phyloP scores from a whole-genome alignment of 352 stramenopile genomes.

The Globisporangium radiosum region DNA sequence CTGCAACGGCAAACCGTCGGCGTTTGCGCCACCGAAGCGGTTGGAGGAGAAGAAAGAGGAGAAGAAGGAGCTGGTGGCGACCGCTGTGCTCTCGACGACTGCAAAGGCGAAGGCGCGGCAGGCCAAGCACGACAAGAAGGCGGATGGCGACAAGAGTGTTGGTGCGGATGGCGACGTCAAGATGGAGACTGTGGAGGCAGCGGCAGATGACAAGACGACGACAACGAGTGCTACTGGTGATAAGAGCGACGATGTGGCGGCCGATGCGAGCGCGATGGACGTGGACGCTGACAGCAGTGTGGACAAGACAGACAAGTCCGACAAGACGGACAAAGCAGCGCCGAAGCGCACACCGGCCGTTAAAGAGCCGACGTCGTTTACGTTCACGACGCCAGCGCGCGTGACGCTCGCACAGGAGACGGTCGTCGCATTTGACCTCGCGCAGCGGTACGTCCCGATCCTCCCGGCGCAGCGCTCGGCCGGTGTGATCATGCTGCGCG shows the following conservation, averaged over 20 bases:
- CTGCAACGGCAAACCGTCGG: slow-evolving; percentile 93
- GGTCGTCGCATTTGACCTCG: slow-evolving; percentile 86
- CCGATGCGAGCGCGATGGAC: slow-evolving; percentile 50
- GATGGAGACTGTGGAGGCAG: slow-evolving; percentile 24
- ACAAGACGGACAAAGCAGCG: slow-evolving; percentile 27
- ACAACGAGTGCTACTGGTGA: too few species aligned
- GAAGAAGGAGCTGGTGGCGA: slow-evolving; percentile 97
- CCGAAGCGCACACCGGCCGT: slow-evolving; percentile 38
- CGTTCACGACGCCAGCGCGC: slow-evolving; percentile 90
- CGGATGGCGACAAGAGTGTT: slow-evolving; percentile 37
- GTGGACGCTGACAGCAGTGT: slow-evolving; percentile 48
- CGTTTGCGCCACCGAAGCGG: slow-evolving; percentile 97
- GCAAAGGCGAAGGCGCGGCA: slow-evolving; percentile 93
- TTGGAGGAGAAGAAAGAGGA: slow-evolving; percentile 99
- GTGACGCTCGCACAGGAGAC: slow-evolving; percentile 91
- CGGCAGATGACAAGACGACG: slow-evolving; percentile 33
- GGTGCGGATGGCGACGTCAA: slow-evolving; percentile 31
- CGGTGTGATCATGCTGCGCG: slow-evolving; percentile 95
- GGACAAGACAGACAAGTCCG: slow-evolving; percentile 24
- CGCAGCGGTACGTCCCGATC: slow-evolving; percentile 90
- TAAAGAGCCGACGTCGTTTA: slow-evolving; percentile 92
- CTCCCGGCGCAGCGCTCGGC: slow-evolving; percentile 63
- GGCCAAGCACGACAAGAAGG: slow-evolving; percentile 89
- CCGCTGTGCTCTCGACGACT: slow-evolving; percentile 96
- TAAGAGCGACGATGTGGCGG: slow-evolving; percentile 27